Conservation (phyloP, 768 basidiomycete species). For the Suillus decipiens region DNA sequence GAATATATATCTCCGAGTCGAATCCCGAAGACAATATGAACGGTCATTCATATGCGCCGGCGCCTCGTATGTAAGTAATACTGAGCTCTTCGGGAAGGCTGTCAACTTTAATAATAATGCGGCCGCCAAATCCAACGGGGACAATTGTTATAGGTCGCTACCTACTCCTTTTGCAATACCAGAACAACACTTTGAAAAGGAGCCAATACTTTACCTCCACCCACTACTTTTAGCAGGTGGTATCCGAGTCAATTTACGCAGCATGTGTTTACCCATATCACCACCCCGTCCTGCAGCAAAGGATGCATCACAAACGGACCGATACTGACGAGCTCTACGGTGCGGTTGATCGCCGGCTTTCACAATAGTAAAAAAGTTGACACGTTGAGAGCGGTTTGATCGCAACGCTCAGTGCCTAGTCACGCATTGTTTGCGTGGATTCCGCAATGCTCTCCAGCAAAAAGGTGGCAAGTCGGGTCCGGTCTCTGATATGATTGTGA, state of each 20-base stretch:
- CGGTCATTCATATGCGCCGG: constrained; percentile 2
- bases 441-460: not conserved
- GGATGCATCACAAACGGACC: not conserved
- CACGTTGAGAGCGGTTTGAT: constrained; percentile 9
- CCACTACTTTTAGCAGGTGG: not conserved
- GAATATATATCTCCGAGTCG: not conserved
- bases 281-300: too few relatives aligned
- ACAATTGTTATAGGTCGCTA: constrained; percentile 1
- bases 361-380: constrained; percentile 1
- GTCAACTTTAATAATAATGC: constrained; percentile 12
- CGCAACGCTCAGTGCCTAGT: not conserved
- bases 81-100: constrained; percentile 9
- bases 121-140: not conserved
- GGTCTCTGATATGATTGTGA: not conserved
- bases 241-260: not conserved
- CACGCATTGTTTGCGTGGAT: not conserved
- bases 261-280: not conserved
- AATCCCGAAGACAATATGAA: constrained; percentile 8
- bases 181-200: not conserved
- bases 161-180: not conserved
- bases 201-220: not conserved
- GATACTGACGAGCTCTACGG: not conserved
- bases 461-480: constrained; percentile 2
- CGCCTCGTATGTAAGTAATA: constrained; percentile 16
- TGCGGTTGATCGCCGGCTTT: not conserved